Conservation (phyloP, 352 stramenopile genomes). For the Phytophthora rubi region DNA sequence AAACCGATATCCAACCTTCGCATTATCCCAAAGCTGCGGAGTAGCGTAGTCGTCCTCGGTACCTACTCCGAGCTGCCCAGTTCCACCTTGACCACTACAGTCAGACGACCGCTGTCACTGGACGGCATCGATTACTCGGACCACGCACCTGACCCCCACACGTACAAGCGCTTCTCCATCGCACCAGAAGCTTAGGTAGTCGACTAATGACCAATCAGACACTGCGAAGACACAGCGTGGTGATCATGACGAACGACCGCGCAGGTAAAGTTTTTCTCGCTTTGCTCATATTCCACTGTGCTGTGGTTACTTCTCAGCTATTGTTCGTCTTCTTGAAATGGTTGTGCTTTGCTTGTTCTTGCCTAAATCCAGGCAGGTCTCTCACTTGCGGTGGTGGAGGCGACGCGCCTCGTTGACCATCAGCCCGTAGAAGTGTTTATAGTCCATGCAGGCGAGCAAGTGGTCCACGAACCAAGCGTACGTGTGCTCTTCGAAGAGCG, state of each 20-base stretch:
- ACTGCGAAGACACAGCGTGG: not conserved
- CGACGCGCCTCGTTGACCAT: slow-evolving; percentile 82
- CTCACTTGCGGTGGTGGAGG: slow-evolving; percentile 65
- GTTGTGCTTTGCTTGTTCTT: not conserved
- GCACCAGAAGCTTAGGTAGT: slow-evolving; percentile 4
- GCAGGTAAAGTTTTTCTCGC: not conserved
- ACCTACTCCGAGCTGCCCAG: slow-evolving; percentile 70
- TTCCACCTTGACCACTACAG: slow-evolving; percentile 46
- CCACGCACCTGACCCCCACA: slow-evolving; percentile 71
- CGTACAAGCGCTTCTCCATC: slow-evolving; percentile 39
- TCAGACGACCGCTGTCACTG: not conserved
- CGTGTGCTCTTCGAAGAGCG: slow-evolving; percentile 73
- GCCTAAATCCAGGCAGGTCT: not conserved
- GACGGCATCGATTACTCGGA: not conserved
- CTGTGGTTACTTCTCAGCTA: not conserved
- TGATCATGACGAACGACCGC: not conserved
- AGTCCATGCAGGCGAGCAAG: slow-evolving; percentile 82
- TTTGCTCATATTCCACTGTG: slow-evolving; percentile 15
- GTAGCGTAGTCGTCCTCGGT: slow-evolving; percentile 59
- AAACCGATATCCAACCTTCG: slow-evolving; percentile 14
- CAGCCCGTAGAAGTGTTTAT: slow-evolving; percentile 82
- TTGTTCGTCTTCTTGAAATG: not conserved
- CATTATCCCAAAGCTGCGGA: slow-evolving; percentile 48
- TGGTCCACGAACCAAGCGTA: slow-evolving; percentile 84
- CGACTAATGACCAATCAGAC: slow-evolving; percentile 34